A percentile compares a stretch with the other conserved stretches of the same genome.
Evolutionary conservation across 345 rosid species (phyloP).

Genomic region (Kandelia obovata): DNA sequence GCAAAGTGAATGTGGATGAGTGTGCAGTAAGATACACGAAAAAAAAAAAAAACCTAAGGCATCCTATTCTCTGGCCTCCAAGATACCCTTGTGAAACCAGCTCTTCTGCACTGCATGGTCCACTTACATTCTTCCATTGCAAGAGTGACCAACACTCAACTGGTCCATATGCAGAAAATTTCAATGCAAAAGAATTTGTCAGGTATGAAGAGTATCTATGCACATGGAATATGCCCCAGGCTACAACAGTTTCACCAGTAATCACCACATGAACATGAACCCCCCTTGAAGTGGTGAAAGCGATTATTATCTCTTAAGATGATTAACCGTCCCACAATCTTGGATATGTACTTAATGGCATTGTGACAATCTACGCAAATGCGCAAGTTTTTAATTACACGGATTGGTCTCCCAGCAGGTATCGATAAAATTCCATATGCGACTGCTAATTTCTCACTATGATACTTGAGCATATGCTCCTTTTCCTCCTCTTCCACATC

Average conservation of each 20-base stretch:
- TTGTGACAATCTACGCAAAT: slow-evolving; percentile 69
- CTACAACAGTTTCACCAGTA: slow-evolving; percentile 42
- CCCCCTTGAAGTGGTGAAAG: slow-evolving; percentile 61
- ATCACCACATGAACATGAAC: slow-evolving; percentile 74
- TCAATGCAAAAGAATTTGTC: slow-evolving; percentile 1
- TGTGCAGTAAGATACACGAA: too few species aligned
- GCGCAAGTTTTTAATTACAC: slow-evolving; percentile 64
- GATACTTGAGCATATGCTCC: slow-evolving; percentile 62
- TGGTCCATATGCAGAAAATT: too few species aligned
- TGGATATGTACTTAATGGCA: slow-evolving; percentile 58
- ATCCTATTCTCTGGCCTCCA: too few species aligned
- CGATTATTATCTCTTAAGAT: slow-evolving; percentile 65
- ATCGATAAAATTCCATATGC: slow-evolving; percentile 52
- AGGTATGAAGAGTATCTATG: neutral
- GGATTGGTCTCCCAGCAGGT: slow-evolving; percentile 56
- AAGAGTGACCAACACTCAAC: too few species aligned
- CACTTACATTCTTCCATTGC: too few species aligned
- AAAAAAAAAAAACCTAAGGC: too few species aligned
- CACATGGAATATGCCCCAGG: too few species aligned
- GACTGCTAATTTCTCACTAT: slow-evolving; percentile 69
- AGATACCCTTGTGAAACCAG: too few species aligned
- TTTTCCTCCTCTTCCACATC: slow-evolving; percentile 81
- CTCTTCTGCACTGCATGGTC: too few species aligned
- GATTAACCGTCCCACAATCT: slow-evolving; percentile 53
- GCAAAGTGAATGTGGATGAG: too few species aligned